Evolutionary conservation across 1,284 basidiomycete species (phyloP), one percentile per base, ranked within the genome.

Genomic region (Grifola frondosa): DNA sequence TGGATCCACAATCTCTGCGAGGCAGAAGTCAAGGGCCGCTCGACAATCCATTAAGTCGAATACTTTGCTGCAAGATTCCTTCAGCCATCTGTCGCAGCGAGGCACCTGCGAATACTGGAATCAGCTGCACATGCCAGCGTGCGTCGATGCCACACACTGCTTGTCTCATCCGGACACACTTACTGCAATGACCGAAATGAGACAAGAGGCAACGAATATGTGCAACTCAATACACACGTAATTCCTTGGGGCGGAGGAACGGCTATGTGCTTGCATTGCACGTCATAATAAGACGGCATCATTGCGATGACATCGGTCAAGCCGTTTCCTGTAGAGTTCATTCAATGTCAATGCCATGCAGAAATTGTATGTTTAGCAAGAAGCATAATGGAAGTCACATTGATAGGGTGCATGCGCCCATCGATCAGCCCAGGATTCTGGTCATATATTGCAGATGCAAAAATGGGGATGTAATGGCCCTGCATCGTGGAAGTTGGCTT

Each of bases 381-480:
- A 30, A 94, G 90, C 68, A 92, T 77, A 23, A 89, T 71, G 11
- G 84, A 87, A 37, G 78, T 75, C 8, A 95, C 70, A 60, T 93
- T 93, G 56, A 94, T 79, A 0, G 87, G 84, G 5, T 78, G 77
- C 51, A 82, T 60, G 2, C 83, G 85, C 0, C 71, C 74, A 6
- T 46, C 66, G 10, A 72, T 60, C 11, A 87, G 68, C 25, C 61
- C 58, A 5, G 73, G 65, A 60, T 94, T 93, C 48, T 87, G 80
- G 61, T 93, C 90, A 31, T 85, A 81, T 1, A 94, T 79, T 15
- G 80, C 78, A 2, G 84, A 70, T 0, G 90, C 91, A 51, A 91
- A 93, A 5, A 91, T 69, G 3, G 91, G 91, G 5, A 93, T 71
- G 63, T 92, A 93, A 16, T 88, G 80, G 2, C 91, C 91, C 80